Base-by-base conservation (phyloP, 1,284 basidiomycete genomes). In the Tilletiopsis washingtonensis region DNA sequence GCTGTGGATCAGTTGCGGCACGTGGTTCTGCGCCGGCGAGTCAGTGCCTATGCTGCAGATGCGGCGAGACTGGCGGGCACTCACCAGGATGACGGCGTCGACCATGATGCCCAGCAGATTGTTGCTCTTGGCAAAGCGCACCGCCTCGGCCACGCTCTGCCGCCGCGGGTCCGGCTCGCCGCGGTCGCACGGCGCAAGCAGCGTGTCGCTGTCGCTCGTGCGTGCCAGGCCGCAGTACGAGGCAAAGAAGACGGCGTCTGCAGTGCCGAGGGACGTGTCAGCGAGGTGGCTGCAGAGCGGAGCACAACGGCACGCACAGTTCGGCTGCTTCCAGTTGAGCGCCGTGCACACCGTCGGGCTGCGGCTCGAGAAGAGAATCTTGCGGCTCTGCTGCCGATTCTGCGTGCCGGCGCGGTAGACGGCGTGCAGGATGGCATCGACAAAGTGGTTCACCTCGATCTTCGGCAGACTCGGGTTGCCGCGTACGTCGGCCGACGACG, bases 261-360 rank as follows among this genome's bases (percentile, higher is more conserved):
- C 9, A n/a, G 54, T 44, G 4, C 37, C 40, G 45, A 44, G 36
- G 47, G 34, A 61, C 40, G 48, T 41, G 44, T 47, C 36, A 24
- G 32, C 42, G 36, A 40, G 43, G 27, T 43, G 45, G n/a, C 19
- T 12, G 17, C 19, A 17, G 23, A 19, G 4, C 7, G 12, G 11
- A 23, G 4, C 29, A 9, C n/a, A 34, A 34, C 7, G 42, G 44
- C 40, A 74, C 81, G 73, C 75, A 86, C 89, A 96, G 74, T 98
- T 98, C 15, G 94, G 94, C 75, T 99, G 94, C 76, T 99, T 99
- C 91, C 94, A 97, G 74, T 98, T 97, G 49, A 98, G 75, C 15
- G 86, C 84, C 3, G 86, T 82, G 51, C 70, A 73, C 3, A 68
- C 70, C 20, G 66, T 69, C 5, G 70, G 69, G 23, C 59, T 62